Evolutionary conservation across 495 filamentous ascomycete genomes (phyloP), one percentile per base, ranked within the genome.

Genomic region (Penicillium ucsense): DNA sequence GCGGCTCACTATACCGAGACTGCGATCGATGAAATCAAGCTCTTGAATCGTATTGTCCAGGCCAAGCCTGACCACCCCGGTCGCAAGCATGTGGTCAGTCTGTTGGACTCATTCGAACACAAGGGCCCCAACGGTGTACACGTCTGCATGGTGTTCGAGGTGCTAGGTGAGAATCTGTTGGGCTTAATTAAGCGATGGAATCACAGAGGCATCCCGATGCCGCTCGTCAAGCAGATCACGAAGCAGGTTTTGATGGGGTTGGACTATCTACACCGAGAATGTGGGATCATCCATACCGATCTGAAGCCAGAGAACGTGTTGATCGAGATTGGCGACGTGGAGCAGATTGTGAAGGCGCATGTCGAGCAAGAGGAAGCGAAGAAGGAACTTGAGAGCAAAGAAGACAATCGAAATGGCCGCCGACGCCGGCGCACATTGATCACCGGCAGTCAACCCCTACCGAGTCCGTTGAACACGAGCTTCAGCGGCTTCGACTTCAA

Each of bases 61-160:
- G 92, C 94, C 33, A 97, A 96, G 49, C 88, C 86, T 3, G 79
- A 85, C 43, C 92, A 98, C 63, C 94, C 92, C 6, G 92, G 92
- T 51, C 83, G 89, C 54, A 84, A 85, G 57, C 89, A 97, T 60
- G 91, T 97, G 44, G 92, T 98, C 54, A 94, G 89, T 63, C 75
- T 98, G 12, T 73, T 97, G 48, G 92, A 98, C 65, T 94, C 88
- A 3, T 98, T 98, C 61, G 94, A 95, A 55, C 92, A 97, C 67
- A 94, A 94, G 66, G 92, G 92, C 4, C 92, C 91, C 9, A 91
- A 98, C 64, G 92, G 92, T 35, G 81, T 87, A 31, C 92, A 98
- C 60, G 89, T 97, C 41, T 98, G 92, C 74, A 98, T 98, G 91
- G 92, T 98, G 4, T 98, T 98, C 55, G 92, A 98, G 65, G 92